Conservation (phyloP, 495 filamentous ascomycete genomes). For the Neurospora sp. region DNA sequence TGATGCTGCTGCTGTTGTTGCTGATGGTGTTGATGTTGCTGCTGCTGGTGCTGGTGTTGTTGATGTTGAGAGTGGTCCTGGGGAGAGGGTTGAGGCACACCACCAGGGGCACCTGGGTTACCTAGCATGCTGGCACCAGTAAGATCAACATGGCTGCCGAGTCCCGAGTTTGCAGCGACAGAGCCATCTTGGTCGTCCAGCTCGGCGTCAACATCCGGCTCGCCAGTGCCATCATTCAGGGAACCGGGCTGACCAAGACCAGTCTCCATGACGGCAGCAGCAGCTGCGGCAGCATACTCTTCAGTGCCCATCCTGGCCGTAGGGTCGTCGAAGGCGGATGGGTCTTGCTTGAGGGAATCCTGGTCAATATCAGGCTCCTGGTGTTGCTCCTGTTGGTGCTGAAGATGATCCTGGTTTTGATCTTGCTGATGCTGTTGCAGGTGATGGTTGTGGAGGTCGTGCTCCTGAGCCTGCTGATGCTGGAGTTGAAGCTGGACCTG, state of each 20-base stretch:
- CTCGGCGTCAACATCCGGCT: slow-evolving; percentile 23
- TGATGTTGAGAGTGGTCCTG: slow-evolving; percentile 18
- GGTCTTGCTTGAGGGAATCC: slow-evolving; percentile 45
- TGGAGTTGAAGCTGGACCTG: slow-evolving; percentile 7
- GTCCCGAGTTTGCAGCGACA: slow-evolving; percentile 9
- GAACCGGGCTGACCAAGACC: slow-evolving; percentile 7
- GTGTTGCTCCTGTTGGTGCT: slow-evolving; percentile 1
- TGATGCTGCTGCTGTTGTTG: slow-evolving; percentile 16
- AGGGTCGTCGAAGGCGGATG: slow-evolving; percentile 41
- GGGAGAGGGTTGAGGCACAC: slow-evolving; percentile 5
- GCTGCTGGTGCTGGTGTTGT: slow-evolving; percentile 4
- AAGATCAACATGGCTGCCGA: slow-evolving; percentile 22
- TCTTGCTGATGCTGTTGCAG: background rate
- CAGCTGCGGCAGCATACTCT: slow-evolving; percentile 28
- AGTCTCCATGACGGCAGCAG: slow-evolving; percentile 26
- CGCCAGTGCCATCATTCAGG: slow-evolving; percentile 14
- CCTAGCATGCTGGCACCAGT: slow-evolving; percentile 20
- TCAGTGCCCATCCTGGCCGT: slow-evolving; percentile 30
- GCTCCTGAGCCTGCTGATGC: slow-evolving; percentile 23
- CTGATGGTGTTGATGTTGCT: slow-evolving; percentile 4
- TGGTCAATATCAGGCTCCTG: slow-evolving; percentile 40
- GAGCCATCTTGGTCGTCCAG: slow-evolving; percentile 19
- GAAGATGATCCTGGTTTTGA: background rate
- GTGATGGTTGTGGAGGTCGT: slow-evolving; percentile 10
- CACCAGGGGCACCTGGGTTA: slow-evolving; percentile 8